Evolutionary conservation across 805 yeast species (phyloP), one percentile per base, ranked within the genome.

Genomic region (Candida sanyiensis): DNA sequence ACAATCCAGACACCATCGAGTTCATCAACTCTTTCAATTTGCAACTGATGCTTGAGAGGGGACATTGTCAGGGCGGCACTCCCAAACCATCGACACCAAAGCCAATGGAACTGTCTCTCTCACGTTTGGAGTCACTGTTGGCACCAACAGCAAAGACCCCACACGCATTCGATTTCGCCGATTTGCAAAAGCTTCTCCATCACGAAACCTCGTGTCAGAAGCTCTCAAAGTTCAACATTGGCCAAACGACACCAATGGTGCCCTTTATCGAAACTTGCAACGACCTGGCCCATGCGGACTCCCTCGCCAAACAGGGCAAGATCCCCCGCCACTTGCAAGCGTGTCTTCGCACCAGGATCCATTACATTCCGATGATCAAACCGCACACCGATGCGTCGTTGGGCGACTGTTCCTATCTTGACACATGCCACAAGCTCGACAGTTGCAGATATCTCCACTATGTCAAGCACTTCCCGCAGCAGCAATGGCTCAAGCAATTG

Each of bases 391-490:
- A 90, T 51, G 39, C 62, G 2, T 62, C 69, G 13, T 57, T 86
- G 7, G 97, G 96, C 1, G 97, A 89, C 59, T 89, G 97, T 57
- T 88, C 96, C 8, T 89, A 89, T 56, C 68, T 89, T 43, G 97
- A 89, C 56, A 88, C 97, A 1, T 89, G 97, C 56, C 96, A 85
- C 62, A 87, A 87, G 59, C 72, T 85, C 57, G 76, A 75, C 43
- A 66, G 77, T 8, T 89, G 97, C 59, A 67, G 93, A 18, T 89
- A 83, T 55, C 68, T 86, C 26, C 97, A 89, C 60, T 89, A 89
- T 56, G 63, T 70, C 39, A 67, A 61, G 42, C 64, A 63, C 41
- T 42, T 58, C 8, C 70, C 71, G n/a, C 58, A 58, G 38, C 24
- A 54, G 24, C 47, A 63, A 46, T 43, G 55, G 32, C 40, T 48